phyloP scores from a whole-genome alignment of 495 filamentous ascomycete genomes.

The Penicillium cinerascens region DNA sequence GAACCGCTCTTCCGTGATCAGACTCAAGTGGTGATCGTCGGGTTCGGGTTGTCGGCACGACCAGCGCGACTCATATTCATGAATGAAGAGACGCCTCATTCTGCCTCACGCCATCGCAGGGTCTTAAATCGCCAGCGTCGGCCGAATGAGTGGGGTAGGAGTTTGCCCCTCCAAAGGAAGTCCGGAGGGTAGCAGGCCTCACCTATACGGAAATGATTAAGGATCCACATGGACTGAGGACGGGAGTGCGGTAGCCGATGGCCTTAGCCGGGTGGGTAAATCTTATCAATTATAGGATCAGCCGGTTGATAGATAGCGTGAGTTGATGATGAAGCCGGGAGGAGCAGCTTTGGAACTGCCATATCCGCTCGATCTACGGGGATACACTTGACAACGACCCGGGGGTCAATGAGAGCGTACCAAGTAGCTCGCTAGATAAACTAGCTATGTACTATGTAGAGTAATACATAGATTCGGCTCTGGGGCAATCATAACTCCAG shows the following conservation, averaged over 20 bases:
- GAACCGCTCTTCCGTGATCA: conserved; percentile 12
- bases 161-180: background rate
- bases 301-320: too few relatives aligned
- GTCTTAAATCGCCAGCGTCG: background rate
- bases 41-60: conserved; percentile 7
- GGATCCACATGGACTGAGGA: background rate
- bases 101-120: conserved; percentile 26
- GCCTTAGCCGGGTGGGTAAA: background rate
- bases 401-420: background rate
- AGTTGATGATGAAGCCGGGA: background rate
- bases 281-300: background rate
- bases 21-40: conserved; percentile 3
- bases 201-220: background rate
- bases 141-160: background rate
- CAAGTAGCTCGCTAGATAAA: background rate
- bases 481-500: background rate
- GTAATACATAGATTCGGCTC: too few relatives aligned
- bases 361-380: background rate
- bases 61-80: background rate
- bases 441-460: too few relatives aligned
- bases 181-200: conserved; percentile 2
- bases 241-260: background rate
- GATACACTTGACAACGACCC: background rate
- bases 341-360: background rate
- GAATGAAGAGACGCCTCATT: background rate